Conservation (phyloP, 2,329 filamentous ascomycete species). For the Dothiorella sarmentorum region DNA sequence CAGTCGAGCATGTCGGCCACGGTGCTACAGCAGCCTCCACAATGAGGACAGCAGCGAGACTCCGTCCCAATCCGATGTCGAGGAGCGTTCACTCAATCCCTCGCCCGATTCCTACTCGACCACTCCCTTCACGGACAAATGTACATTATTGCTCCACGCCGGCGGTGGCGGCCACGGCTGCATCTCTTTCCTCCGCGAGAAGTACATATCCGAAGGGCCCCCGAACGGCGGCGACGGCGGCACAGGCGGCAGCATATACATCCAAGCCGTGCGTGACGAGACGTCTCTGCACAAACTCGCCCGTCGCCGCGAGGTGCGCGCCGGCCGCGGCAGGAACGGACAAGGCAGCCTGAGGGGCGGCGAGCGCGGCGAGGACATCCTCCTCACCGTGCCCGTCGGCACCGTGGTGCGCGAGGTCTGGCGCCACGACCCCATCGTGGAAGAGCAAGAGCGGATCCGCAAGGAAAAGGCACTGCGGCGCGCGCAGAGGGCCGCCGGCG, state of each 20-base stretch:
- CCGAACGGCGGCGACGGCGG: constrained; percentile 95
- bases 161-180: constrained; percentile 87
- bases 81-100: constrained; percentile 64
- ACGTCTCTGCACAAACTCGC: constrained; percentile 92
- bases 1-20: constrained; percentile 24
- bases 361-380: constrained; percentile 76
- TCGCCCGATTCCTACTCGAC: constrained; percentile 78
- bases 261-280: constrained; percentile 86
- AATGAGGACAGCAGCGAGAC: background rate
- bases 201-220: constrained; percentile 82
- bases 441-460: constrained; percentile 48
- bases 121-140: constrained; percentile 83
- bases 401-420: constrained; percentile 83
- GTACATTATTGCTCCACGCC: constrained; percentile 70
- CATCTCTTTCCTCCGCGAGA: constrained; percentile 89
- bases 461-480: constrained; percentile 25
- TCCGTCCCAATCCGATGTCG: constrained; percentile 15
- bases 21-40: constrained; percentile 30
- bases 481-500: constrained; percentile 30
- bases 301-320: constrained; percentile 69
- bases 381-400: constrained; percentile 88
- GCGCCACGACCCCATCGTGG: constrained; percentile 70
- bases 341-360: constrained; percentile 72
- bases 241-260: constrained; percentile 86
- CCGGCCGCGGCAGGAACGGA: constrained; percentile 72